phyloP scores from a whole-genome alignment of 768 basidiomycete genomes.

The Amylocystis lapponica region DNA sequence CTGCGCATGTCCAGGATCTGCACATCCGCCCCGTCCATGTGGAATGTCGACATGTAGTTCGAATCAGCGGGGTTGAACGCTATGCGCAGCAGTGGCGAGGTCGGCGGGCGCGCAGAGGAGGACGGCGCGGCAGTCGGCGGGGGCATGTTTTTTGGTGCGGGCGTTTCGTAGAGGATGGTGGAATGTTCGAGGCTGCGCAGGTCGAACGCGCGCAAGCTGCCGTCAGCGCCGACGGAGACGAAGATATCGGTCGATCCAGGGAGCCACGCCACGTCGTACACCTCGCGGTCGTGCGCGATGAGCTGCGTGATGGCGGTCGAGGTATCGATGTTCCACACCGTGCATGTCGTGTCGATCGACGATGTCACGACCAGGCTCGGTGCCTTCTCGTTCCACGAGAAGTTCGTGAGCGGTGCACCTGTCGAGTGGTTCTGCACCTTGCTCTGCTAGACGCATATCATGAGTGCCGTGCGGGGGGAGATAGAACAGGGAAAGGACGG shows the following conservation, averaged over 20 bases:
- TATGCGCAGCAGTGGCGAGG: conserved; percentile 79
- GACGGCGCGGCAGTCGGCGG: conserved; percentile 54
- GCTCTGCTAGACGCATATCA: conserved; percentile 53
- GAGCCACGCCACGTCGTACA: conserved; percentile 98
- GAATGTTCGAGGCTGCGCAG: conserved; percentile 95
- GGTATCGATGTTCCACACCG: conserved; percentile 97
- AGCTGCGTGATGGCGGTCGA: conserved; percentile 93
- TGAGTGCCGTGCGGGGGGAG: background rate
- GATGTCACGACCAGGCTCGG: conserved; percentile 93
- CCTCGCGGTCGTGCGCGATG: conserved; percentile 94
- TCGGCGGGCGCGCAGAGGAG: conserved; percentile 59
- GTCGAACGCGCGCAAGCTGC: conserved; percentile 94
- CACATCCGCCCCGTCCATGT: conserved; percentile 84
- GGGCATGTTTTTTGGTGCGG: conserved; percentile 67
- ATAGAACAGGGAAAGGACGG: background rate
- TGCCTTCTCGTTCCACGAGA: conserved; percentile 95
- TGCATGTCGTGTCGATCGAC: conserved; percentile 97
- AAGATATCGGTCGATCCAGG: conserved; percentile 95
- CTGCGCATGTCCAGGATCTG: conserved; percentile 96
- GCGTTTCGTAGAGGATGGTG: conserved; percentile 95
- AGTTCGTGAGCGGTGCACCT: conserved; percentile 90
- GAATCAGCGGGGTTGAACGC: conserved; percentile 89
- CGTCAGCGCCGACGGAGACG: conserved; percentile 97
- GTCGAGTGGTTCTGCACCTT: conserved; percentile 83
- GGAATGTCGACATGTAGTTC: conserved; percentile 96